Base-by-base conservation (phyloP, 1,284 basidiomycete genomes). In the Cutaneotrichosporon cavernicola region DNA sequence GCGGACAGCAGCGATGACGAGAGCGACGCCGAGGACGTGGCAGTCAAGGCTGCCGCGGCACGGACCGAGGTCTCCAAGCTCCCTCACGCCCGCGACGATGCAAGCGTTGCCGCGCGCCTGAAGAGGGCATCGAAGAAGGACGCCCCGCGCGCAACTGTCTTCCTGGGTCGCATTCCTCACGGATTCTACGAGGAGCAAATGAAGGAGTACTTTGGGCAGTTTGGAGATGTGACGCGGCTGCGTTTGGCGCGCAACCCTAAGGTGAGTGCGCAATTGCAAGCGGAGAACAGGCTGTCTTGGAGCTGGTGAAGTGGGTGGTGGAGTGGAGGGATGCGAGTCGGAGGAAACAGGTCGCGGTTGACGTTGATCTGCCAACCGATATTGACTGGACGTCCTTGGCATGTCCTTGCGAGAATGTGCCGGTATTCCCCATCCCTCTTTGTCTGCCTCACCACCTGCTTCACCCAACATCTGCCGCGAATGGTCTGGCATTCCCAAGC, bases 121-220 rank as follows among this genome's bases (percentile, higher is more conserved):
- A 90, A 89, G 72, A 89, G 88, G 72, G 92, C 92, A 0, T 89
- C 90, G 73, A 87, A 86, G 73, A 87, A 86, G 78, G 70, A 72
- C 63, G 69, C 65, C 16, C 85, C 85, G 67, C 87, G 91, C 56
- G 96, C 94, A n/a, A 92, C 96, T 0, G 78, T 99, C 32, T 96
- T 88, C 83, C 85, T 99, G 60, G 89, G 92, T 16, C 88, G 93
- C 67, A 86, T 99, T 68, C 97, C 97, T 1, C 92, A 97, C 72
- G 96, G 95, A 22, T 99, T 99, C 82, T 96, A 93, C 81, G 97
- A 99, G 81, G 90, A 91, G 62, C 89, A 98, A 81, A 88, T 99
- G 81, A 88, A 87, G 67, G 86, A 87, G 11, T 99, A 99, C 82
- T 97, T 99, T 75, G 85, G 88, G 34, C 97, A 99, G 78, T 99